Evolutionary conservation across 495 filamentous ascomycete species (phyloP), one percentile per base, ranked within the genome.

Genomic region (Pyronema omphalodes): DNA sequence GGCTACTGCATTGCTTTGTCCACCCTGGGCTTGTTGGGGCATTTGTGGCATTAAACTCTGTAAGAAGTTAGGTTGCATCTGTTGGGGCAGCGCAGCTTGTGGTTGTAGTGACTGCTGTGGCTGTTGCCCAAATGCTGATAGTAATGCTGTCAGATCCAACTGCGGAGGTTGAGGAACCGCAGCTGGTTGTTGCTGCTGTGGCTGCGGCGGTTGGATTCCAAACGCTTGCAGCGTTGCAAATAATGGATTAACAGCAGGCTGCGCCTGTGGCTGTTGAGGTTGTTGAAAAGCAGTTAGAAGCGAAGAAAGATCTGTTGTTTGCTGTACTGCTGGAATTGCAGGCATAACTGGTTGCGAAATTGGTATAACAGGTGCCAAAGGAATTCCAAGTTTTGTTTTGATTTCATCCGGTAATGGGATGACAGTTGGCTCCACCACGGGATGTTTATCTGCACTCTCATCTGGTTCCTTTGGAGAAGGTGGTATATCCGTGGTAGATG

Each of bases 361-460:
- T 56, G 63, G 37, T 17, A 33, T 18, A 48, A 37, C 17, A 44
- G 8, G 19, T 34, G 33, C 18, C 15, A 12, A 1, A 0, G 23
- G 39, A 19, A 44, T 40, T 33, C 34, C 34, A 50, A 59, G 18
- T 18, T 43, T 23, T 60, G 55, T 53, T 45, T 63, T 63, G 2
- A 64, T 53, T 44, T 63, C 55, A 48, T 64, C 61, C 1, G 61
- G 60, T 17, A 64, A 44, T 37, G 61, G 61, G 23, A 64, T 64
- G n/a, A 55, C 49, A 37, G 58, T 51, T 18, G 55, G 60, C 18
- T 61, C 56, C 34, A 50, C 53, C 15, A 53, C 15, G 14, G 45
- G 35, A 34, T 57, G 41, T 7, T 47, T 58, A 29, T 52, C 51
- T 29, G 55, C 52, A 19, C 33, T 60, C 43, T 46, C 58, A 44